Base-by-base conservation (phyloP, 345 rosid genomes). In the Ceriops zippeliana region DNA sequence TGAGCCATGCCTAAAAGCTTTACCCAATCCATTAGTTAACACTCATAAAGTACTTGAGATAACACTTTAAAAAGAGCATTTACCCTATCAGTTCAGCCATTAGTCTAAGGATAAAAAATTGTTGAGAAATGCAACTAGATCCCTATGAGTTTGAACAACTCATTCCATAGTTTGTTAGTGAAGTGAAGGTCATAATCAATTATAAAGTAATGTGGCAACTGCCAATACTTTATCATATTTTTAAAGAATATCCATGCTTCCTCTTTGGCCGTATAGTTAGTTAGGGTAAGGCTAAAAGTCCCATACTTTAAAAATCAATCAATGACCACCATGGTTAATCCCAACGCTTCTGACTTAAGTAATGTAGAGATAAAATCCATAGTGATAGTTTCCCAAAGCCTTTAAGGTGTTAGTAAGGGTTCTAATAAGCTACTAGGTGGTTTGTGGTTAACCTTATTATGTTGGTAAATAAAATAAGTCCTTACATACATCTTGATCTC, bases 141-240 rank as follows among this genome's bases (percentile, higher is more conserved):
- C 27, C 31, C 13, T 7, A 24, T 0, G 7, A 58, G 19, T 15
- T 24, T 58, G 0, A 58, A 58, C 9, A 61, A 15, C 3, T 61
- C 46, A 1, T 7, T 13, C 7, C 32, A 61, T 1, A 26, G 15
- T 3, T 0, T 0, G 2, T 0, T 20, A 17, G 3, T 61, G 22
- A 61, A 61, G 17, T 5, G 26, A 10, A 21, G 0, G n/a, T 61
- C 37, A 11, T 8, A 2, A 32, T 61, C 24, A 10, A 0, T 32
- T 17, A 61, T 21, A 5, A 61, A 13, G 0, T 11, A 4, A 0
- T 0, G 0, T 0, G 20, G 0, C 7, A 61, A 11, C 5, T 2
- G 24, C 65, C 47, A 61, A 32, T 61, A 61, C 47, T 61, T 61
- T 21, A 61, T 13, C 19, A 61, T 24, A 35, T 61, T 28, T 17